A percentile compares a stretch with the other conserved stretches of the same genome.
Evolutionary conservation across 2,329 filamentous ascomycete species (phyloP).

Genomic region (Botryotinia convoluta): DNA sequence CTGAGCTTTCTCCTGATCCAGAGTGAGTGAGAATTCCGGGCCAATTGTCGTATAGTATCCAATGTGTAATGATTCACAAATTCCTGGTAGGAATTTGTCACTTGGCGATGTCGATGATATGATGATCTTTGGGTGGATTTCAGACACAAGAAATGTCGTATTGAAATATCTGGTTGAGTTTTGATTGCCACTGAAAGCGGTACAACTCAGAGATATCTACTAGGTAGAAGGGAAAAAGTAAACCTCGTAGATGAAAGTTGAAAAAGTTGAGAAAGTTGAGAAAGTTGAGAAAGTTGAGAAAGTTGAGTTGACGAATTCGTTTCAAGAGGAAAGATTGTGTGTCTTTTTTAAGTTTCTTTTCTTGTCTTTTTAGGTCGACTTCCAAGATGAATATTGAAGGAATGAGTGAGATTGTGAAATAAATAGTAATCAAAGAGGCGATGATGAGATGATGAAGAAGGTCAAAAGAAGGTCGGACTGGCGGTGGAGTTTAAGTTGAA

Average conservation of each 20-base stretch:
- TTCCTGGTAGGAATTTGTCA: background rate
- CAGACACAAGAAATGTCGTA: conserved; percentile 16
- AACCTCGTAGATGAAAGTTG: background rate
- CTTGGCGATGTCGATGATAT: conserved; percentile 12
- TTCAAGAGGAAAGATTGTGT: conserved; percentile 1
- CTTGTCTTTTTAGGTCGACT: background rate
- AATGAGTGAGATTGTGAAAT: background rate
- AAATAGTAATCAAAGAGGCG: background rate
- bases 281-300: background rate
- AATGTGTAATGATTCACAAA: conserved; percentile 15
- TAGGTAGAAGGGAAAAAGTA: background rate
- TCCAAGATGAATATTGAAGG: conserved; percentile 12
- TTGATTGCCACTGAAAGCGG: background rate
- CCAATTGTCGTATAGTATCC: conserved; percentile 8
- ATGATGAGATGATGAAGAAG: background rate
- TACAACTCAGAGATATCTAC: background rate
- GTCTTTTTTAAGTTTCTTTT: background rate
- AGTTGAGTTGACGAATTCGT: background rate
- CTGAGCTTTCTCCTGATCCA: background rate
- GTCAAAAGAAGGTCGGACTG: conserved; percentile 8
- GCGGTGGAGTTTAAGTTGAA: conserved; percentile 6
- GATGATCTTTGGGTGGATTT: background rate
- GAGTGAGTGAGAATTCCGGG: background rate
- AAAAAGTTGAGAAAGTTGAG: background rate
- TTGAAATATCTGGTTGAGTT: background rate